phyloP scores from a whole-genome alignment of 2,329 filamentous ascomycete species.

The Fusarium cicatricum region DNA sequence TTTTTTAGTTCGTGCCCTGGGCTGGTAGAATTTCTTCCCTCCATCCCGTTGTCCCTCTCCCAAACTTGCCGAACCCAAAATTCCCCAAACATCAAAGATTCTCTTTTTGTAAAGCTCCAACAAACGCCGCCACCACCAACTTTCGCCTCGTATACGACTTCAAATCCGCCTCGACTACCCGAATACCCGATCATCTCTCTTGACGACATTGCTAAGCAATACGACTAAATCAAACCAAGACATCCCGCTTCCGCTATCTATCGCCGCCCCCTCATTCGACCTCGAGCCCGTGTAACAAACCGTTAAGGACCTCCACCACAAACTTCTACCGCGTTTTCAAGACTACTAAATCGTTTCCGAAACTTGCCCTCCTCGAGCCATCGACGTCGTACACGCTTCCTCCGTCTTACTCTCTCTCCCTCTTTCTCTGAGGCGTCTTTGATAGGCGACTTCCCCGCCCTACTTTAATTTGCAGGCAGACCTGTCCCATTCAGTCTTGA shows the following conservation, averaged over 20 bases:
- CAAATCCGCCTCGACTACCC: slow-evolving; percentile 1
- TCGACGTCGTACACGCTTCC: slow-evolving; percentile 12
- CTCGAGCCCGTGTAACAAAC: slow-evolving; percentile 27
- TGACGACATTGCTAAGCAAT: slow-evolving; percentile 2
- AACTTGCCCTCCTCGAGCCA: background rate
- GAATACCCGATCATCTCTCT: slow-evolving; percentile 16
- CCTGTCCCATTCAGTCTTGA: slow-evolving; percentile 51
- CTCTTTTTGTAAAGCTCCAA: slow-evolving; percentile 9
- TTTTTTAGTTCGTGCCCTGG: slow-evolving; percentile 26
- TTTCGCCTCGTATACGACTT: background rate
- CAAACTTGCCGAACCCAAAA: slow-evolving; percentile 26
- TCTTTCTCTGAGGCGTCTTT: slow-evolving; percentile 27
- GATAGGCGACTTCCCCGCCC: slow-evolving; percentile 39
- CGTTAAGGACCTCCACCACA: slow-evolving; percentile 22
- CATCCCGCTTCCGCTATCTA: slow-evolving; percentile 20
- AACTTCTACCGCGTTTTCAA: slow-evolving; percentile 17
- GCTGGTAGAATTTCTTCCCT: slow-evolving; percentile 33
- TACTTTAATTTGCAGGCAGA: slow-evolving; percentile 34
- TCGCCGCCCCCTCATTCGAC: slow-evolving; percentile 33
- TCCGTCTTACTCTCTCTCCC: slow-evolving; percentile 9
- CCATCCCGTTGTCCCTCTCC: slow-evolving; percentile 26
- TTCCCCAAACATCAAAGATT: slow-evolving; percentile 27
- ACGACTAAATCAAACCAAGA: slow-evolving; percentile 10
- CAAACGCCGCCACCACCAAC: slow-evolving; percentile 2
- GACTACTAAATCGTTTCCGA: background rate